phyloP scores from a whole-genome alignment of 1,284 basidiomycete genomes.

The Naganishia sp. region DNA sequence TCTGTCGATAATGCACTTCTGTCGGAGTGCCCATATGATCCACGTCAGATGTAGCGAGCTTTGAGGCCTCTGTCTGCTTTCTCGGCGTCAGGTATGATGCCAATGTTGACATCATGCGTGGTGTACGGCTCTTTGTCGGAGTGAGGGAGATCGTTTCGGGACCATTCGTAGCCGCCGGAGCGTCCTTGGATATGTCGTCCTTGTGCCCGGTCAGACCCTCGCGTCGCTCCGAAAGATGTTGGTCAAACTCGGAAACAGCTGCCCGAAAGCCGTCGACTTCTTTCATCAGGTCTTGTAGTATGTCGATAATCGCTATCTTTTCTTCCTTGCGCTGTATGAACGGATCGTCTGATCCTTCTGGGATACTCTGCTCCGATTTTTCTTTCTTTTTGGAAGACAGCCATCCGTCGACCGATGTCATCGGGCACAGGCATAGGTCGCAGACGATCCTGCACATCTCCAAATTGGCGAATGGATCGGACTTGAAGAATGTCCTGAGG shows the following conservation, averaged over 20 bases:
- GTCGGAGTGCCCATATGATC: constrained; percentile 10
- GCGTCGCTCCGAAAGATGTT: constrained; percentile 77
- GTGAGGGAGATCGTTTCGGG: constrained; percentile 27
- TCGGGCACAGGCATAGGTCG: neutral
- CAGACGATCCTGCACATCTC: neutral
- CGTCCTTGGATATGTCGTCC: constrained; percentile 56
- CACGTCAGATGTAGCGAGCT: constrained; percentile 20
- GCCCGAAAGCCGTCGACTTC: constrained; percentile 50
- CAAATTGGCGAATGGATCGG: constrained; percentile 11
- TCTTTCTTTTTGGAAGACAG: neutral
- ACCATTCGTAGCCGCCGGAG: constrained; percentile 45
- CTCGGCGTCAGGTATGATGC: constrained; percentile 73
- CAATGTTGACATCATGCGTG: constrained; percentile 53
- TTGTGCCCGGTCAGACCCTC: constrained; percentile 67
- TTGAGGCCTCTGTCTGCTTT: constrained; percentile 56
- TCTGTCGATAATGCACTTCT: neutral
- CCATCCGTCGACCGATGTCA: constrained; percentile 3
- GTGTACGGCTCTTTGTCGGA: constrained; percentile 30
- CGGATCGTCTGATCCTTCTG: constrained; percentile 24
- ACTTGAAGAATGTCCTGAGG: neutral
- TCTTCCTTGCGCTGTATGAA: constrained; percentile 41
- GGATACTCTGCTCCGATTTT: too few relatives aligned
- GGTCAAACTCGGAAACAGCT: constrained; percentile 70
- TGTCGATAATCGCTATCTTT: constrained; percentile 68
- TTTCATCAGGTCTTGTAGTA: constrained; percentile 72